Evolutionary conservation across 2,329 filamentous ascomycete genomes (phyloP).

Genomic region (Aureobasidium sp.): DNA sequence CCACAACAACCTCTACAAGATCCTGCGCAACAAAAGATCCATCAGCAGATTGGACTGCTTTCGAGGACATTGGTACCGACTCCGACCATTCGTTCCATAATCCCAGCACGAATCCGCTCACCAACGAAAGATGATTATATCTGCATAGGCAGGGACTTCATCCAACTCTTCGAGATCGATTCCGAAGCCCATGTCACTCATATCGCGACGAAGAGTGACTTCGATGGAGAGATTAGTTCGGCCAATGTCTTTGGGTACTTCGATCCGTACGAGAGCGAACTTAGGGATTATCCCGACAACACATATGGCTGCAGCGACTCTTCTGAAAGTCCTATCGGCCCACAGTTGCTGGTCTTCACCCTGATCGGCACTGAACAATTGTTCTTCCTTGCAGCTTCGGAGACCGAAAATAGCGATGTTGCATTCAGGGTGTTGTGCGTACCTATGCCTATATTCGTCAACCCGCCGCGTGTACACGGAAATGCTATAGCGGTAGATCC

Average conservation of each 20-base stretch:
- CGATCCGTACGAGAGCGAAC: conserved; percentile 29
- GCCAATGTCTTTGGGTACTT: conserved; percentile 62
- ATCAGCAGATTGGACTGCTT: conserved; percentile 54
- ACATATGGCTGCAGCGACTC: conserved; percentile 16
- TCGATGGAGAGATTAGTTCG: conserved; percentile 70
- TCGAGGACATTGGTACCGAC: conserved; percentile 72
- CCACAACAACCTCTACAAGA: background rate
- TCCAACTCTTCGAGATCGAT: conserved; percentile 66
- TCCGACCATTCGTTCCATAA: conserved; percentile 65
- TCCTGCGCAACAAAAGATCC: conserved; percentile 20
- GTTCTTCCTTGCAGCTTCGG: conserved; percentile 66
- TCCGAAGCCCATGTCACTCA: conserved; percentile 62
- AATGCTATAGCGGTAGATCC: conserved; percentile 72
- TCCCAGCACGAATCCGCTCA: conserved; percentile 71
- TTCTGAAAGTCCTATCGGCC: conserved; percentile 41
- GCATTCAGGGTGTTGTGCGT: conserved; percentile 48
- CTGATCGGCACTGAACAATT: conserved; percentile 61
- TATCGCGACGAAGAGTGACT: conserved; percentile 70
- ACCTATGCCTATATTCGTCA: conserved; percentile 51
- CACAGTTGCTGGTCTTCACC: conserved; percentile 73
- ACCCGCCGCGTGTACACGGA: conserved; percentile 50
- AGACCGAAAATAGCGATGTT: conserved; percentile 37
- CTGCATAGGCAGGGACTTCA: conserved; percentile 73
- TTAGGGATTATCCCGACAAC: conserved; percentile 30
- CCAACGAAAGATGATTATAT: conserved; percentile 70